Base-by-base conservation (phyloP, 108 stramenopile genomes). In the Nitzschia sp. region DNA sequence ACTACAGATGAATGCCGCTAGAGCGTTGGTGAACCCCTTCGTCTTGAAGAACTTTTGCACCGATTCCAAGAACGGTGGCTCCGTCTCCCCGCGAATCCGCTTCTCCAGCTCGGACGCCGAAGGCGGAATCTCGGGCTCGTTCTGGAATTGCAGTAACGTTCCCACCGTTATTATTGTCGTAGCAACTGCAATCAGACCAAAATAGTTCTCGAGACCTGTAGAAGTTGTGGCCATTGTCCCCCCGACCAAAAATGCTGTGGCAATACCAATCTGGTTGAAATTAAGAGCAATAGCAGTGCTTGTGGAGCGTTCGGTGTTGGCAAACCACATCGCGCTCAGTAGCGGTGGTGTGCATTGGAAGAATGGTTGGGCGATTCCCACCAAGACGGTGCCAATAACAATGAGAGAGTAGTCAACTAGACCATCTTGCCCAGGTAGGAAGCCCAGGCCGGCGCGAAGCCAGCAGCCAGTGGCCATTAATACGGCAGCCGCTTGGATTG, bases 31-130 rank as follows among this genome's bases (percentile, higher is more conserved):
- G 69, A 95, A 95, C 0, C 89, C 89, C 17, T 55, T 61, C 6
- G 85, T 94, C 2, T 51, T 34, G 61, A 91, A 91, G 25, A 94
- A 85, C 29, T 79, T 85, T 58, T 88, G 70, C 2, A 82, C 87
- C 24, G 93, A 94, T 45, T 77, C 83, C 19, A 88, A 59, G 77
- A 94, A 94, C 23, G 93, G 90, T 21, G 90, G 93, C 63, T 94
- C 93, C 47, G 75, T 71, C 68, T 89, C 79, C 27, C 80, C 82
- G 48, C 67, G 61, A 24, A 81, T 71, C 45, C 76, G n/a, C 57
- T 89, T 89, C 61, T 84, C 80, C 27, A 80, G 28, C 69, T 89
- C 88, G 21, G 83, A 84, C 21, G 70, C 18, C 18, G 83, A 84
- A n/a, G 88, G 88, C 15, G 88, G 82, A 35, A 71, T 46, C 11